These are phyloP conservation scores for Penicillium mononematosum DNA, from an alignment of 495 filamentous ascomycete species.

Conservation along the genomic window DNA sequence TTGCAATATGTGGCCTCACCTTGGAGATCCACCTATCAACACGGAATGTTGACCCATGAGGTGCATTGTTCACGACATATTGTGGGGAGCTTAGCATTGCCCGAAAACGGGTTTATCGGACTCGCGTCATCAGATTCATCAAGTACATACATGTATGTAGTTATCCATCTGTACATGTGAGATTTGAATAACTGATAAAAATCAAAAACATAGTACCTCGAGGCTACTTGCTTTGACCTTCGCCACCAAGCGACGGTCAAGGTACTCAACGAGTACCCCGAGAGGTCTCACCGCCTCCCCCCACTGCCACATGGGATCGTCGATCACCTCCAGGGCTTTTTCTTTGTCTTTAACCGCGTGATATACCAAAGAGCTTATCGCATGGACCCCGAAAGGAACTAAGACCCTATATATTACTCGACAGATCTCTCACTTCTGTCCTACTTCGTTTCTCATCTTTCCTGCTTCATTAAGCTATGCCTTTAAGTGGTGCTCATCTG, in stretches of 20 bases:
- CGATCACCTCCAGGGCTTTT: conserved; percentile 3
- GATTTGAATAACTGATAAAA: not conserved
- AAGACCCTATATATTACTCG: not conserved
- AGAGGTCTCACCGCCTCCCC: conserved; percentile 10
- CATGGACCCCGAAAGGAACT: not conserved
- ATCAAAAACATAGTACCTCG: not conserved
- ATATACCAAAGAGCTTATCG: not conserved
- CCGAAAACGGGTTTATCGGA: conserved; percentile 4
- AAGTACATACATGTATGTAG: too few relatives aligned
- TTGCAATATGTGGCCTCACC: not conserved
- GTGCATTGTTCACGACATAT: not conserved
- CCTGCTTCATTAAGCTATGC: conserved; percentile 18
- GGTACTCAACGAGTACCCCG: conserved; percentile 6
- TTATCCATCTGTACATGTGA: too few relatives aligned
- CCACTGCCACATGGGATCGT: conserved; percentile 6
- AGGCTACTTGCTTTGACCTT: not conserved
- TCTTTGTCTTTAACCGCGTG: not conserved
- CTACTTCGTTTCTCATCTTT: not conserved
- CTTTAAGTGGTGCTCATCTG: conserved; percentile 9
- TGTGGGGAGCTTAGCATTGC: conserved; percentile 2
- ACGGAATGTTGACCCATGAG: not conserved
- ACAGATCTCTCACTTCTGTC: not conserved
- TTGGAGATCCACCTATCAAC: conserved; percentile 1
- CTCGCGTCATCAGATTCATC: not conserved
- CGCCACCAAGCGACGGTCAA: not conserved